phyloP scores from a whole-genome alignment of 192 early-diverging fungal species.

The Podila epicladia region DNA sequence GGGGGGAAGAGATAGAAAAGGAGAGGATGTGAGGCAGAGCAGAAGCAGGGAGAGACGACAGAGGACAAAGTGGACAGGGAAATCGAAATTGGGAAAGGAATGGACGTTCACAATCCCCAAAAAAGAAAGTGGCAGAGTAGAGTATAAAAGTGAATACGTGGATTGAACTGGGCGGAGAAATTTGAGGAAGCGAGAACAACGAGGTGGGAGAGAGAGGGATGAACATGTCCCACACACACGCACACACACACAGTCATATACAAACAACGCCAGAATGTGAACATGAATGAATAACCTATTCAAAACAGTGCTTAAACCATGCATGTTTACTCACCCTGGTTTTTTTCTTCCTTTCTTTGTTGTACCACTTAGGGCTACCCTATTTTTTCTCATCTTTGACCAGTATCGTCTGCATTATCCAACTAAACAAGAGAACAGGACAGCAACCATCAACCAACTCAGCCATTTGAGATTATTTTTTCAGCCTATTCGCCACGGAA shows the following conservation, averaged over 20 bases:
- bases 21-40: not conserved
- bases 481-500: slow-evolving; percentile 2
- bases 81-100: not conserved
- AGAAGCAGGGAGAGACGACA: slow-evolving; percentile 2
- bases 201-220: no score
- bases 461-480: not conserved
- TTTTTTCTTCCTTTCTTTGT: no score
- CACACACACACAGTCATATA: no score
- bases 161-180: no score
- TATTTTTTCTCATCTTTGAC: slow-evolving; percentile 5
- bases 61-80: not conserved
- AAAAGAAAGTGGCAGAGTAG: not conserved
- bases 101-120: not conserved
- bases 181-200: no score
- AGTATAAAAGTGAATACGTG: no score
- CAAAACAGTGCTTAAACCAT: no score
- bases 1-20: not conserved
- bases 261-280: no score
- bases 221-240: no score
- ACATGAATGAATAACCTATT: no score
- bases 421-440: not conserved
- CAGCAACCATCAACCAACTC: not conserved
- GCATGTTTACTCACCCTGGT: no score
- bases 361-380: slow-evolving; percentile 1
- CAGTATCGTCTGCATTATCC: not conserved